These are phyloP conservation scores for Brassica balearica DNA, from an alignment of 441 rosid genomes.

Conservation along the genomic window DNA sequence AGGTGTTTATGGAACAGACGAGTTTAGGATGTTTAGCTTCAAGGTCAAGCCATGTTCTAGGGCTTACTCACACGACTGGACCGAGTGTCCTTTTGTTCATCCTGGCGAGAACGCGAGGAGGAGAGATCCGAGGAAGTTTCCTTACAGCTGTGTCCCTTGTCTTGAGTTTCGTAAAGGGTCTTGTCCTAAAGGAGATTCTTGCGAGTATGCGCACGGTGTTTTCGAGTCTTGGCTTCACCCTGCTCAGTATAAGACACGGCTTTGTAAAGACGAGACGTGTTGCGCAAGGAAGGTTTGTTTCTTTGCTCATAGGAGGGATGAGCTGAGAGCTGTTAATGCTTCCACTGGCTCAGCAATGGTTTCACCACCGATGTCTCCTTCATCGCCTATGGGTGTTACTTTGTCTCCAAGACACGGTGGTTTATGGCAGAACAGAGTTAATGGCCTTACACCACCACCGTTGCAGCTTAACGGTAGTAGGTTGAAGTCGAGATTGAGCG, in stretches of 20 bases:
- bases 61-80: slow-evolving; percentile 9
- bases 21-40: slow-evolving; percentile 8
- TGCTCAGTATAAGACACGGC: slow-evolving; percentile 1
- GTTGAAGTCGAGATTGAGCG: neutral
- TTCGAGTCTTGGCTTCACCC: slow-evolving; percentile 11
- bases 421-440: slow-evolving; percentile 1
- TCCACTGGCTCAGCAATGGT: neutral
- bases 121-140: slow-evolving; percentile 6
- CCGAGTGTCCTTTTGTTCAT: slow-evolving; percentile 1
- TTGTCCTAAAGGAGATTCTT: neutral
- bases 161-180: slow-evolving; percentile 4
- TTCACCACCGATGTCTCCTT: neutral
- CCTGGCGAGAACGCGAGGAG: slow-evolving; percentile 11
- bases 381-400: neutral
- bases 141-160: neutral
- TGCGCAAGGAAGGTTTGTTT: neutral
- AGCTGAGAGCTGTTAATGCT: neutral
- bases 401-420: neutral
- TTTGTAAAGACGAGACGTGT: neutral
- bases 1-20: neutral
- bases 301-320: slow-evolving; percentile 1
- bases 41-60: slow-evolving; percentile 14
- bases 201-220: slow-evolving; percentile 4
- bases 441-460: neutral
- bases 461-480: slow-evolving; percentile 3